Conservation (phyloP, 768 basidiomycete species). For the Leccinum ochraceum region DNA sequence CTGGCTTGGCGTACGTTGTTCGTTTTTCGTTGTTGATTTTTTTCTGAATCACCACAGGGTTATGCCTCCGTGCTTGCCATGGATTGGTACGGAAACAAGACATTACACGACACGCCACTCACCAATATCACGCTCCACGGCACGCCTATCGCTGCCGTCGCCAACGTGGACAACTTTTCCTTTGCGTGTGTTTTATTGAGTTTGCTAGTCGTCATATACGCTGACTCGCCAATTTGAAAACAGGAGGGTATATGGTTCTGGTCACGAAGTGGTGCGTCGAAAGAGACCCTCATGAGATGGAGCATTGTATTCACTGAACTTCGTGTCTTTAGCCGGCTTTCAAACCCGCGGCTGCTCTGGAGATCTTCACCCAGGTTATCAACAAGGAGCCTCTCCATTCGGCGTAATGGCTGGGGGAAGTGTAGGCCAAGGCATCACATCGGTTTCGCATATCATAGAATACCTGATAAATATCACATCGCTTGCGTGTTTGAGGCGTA, state of each 20-base stretch:
- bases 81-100: conserved; percentile 47
- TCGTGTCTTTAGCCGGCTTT: not conserved
- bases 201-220: no score
- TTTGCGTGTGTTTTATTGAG: conserved; percentile 54
- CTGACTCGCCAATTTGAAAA: not conserved
- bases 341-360: not conserved
- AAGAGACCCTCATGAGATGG: no score
- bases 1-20: conserved; percentile 36
- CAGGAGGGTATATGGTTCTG: conserved; percentile 57
- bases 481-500: no score
- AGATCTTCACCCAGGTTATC: not conserved
- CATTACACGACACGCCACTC: conserved; percentile 40
- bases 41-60: conserved; percentile 23
- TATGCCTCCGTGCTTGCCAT: conserved; percentile 42
- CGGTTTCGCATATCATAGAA: no score
- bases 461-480: no score
- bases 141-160: conserved; percentile 53
- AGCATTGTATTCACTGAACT: not conserved
- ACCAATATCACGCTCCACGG: conserved; percentile 60
- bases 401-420: no score
- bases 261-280: conserved; percentile 63
- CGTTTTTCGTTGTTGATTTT: no score
- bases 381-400: not conserved
- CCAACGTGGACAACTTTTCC: conserved; percentile 65
- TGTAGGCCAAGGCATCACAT: no score